Evolutionary conservation across 106 monocot genomes (phyloP), one percentile per base, ranked within the genome.

Genomic region (Xerophyta viscosa): DNA sequence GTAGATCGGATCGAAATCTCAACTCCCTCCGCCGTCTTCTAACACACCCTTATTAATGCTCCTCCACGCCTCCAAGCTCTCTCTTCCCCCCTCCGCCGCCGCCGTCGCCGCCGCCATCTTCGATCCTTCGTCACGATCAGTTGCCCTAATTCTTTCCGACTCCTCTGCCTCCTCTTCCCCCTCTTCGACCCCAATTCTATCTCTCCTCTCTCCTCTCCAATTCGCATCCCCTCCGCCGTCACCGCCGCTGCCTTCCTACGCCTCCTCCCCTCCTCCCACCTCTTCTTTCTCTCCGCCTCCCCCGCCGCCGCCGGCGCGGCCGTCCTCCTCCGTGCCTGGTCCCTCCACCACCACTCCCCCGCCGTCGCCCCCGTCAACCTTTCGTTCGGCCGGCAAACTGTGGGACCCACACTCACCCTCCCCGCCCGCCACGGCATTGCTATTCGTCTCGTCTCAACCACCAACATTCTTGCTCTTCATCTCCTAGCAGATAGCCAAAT

Each of bases 91-190:
- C 33, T 33, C 10, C 63, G 52, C 53, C 46, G 7, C 52, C 46
- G 17, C 46, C 18, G 37, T 51, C 50, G 27, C 33, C 44, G 46
- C 59, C 37, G 47, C 65, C 58, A 61, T 65, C 20, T 41, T 45
- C 60, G 67, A 60, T 21, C 50, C 60, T 24, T 43, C 63, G 53
- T 65, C 64, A 54, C 49, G 57, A 55, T 70, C 71, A 25, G 67
- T 82, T 43, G 71, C 72, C 56, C 58, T 77, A 60, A 54, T 72
- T 50, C 68, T 65, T 50, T 68, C 77, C 53, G 81, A 81, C 61
- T 72, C 82, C 64, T 72, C 76, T 48, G 23, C 20, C 71, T 72
- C 56, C 72, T 77, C 50, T 77, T 42, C 60, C 51, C 80, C 48
- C 66, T 74, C 54, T 37, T 74, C 33, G 47, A 58, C 2, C 37